Conservation (phyloP, 192 early-diverging fungal genomes). For the Phlyctochytrium planicorne region DNA sequence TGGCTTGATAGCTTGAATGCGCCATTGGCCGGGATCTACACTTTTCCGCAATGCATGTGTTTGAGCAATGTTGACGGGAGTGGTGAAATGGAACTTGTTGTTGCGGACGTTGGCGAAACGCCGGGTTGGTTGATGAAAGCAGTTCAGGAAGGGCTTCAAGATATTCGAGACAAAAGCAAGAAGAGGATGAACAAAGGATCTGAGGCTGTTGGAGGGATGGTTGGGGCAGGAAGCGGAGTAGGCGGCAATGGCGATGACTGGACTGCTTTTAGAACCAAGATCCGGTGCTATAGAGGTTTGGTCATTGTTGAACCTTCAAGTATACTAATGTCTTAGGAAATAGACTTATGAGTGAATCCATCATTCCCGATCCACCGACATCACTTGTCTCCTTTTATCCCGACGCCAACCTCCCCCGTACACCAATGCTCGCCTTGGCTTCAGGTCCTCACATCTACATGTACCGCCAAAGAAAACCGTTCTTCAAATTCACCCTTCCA, state of each 20-base stretch:
- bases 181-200: too few relatives aligned
- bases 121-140: not conserved
- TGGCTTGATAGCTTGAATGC: not conserved
- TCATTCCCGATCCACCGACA: slow-evolving; percentile 11
- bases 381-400: slow-evolving; percentile 25
- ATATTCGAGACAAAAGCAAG: too few relatives aligned
- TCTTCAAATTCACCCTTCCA: slow-evolving; percentile 19
- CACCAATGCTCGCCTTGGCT: slow-evolving; percentile 17
- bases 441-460: slow-evolving; percentile 15
- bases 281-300: not conserved
- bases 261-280: not conserved
- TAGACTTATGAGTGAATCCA: slow-evolving; percentile 10
- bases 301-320: not conserved
- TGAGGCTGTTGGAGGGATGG: too few relatives aligned
- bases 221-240: too few relatives aligned
- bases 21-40: not conserved
- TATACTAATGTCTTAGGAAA: slow-evolving; percentile 5
- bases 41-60: slow-evolving; percentile 3
- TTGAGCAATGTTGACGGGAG: not conserved
- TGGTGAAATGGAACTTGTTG: not conserved
- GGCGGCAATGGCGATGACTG: too few relatives aligned
- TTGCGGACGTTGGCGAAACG: slow-evolving; percentile 5
- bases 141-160: too few relatives aligned
- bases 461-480: slow-evolving; percentile 14
- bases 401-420: slow-evolving; percentile 15